These are phyloP conservation scores for Cadophora sp. DNA, from an alignment of 2,329 filamentous ascomycete genomes.

Conservation along the genomic window DNA sequence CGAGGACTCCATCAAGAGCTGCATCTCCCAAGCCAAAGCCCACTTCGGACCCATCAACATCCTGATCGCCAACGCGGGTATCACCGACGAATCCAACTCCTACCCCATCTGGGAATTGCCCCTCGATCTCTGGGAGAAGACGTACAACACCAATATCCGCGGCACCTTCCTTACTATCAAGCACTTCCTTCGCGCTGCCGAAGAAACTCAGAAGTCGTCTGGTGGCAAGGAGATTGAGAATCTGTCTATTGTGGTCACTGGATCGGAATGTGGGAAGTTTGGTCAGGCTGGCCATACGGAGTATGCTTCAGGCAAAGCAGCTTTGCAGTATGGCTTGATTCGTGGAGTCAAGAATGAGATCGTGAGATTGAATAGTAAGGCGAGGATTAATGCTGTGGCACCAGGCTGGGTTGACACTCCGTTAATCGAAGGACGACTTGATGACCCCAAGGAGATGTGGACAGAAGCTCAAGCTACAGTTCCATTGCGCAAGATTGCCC, in stretches of 20 bases:
- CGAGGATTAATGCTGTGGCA: slow-evolving; percentile 77
- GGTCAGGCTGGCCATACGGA: slow-evolving; percentile 47
- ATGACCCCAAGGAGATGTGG: slow-evolving; percentile 57
- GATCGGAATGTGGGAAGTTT: slow-evolving; percentile 54
- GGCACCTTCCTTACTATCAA: slow-evolving; percentile 63
- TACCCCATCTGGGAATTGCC: slow-evolving; percentile 61
- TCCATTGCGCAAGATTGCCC: slow-evolving; percentile 70
- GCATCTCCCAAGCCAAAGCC: slow-evolving; percentile 50
- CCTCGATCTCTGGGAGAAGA: slow-evolving; percentile 57
- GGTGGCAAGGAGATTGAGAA: slow-evolving; percentile 52
- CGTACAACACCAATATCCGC: slow-evolving; percentile 56
- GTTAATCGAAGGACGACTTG: slow-evolving; percentile 56
- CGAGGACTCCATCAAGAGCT: slow-evolving; percentile 53
- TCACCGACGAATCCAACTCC: slow-evolving; percentile 56
- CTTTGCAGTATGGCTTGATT: slow-evolving; percentile 59
- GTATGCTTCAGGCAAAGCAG: slow-evolving; percentile 58
- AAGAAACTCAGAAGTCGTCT: slow-evolving; percentile 47
- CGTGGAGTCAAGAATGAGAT: slow-evolving; percentile 62
- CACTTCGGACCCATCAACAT: slow-evolving; percentile 59
- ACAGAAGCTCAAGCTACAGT: slow-evolving; percentile 59
- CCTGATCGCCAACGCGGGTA: slow-evolving; percentile 59
- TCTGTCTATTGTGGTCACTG: slow-evolving; percentile 59
- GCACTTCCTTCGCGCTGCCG: slow-evolving; percentile 56
- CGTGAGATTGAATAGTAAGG: slow-evolving; percentile 55
- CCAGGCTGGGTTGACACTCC: slow-evolving; percentile 84